A percentile compares a stretch with the other conserved stretches of the same genome.
phyloP scores from a whole-genome alignment of 805 yeast species.

The Kuraishia capsulata region DNA sequence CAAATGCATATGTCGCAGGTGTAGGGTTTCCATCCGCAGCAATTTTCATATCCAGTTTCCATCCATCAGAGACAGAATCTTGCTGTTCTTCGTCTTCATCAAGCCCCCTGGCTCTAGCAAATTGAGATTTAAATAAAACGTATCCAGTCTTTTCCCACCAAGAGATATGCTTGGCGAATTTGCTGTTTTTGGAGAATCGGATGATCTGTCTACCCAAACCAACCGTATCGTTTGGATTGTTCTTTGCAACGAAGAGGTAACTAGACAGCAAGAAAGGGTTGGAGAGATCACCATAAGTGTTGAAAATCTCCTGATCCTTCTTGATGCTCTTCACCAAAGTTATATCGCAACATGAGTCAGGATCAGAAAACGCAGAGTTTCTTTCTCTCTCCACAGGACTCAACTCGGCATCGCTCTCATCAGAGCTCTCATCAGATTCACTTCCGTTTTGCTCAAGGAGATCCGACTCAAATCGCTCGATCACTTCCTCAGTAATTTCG shows the following conservation, averaged over 20 bases:
- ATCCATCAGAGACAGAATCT: slow-evolving; percentile 22
- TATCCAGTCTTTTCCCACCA: slow-evolving; percentile 45
- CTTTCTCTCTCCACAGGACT: slow-evolving; percentile 19
- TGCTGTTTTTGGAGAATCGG: slow-evolving; percentile 19
- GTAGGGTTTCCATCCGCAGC: slow-evolving; percentile 34
- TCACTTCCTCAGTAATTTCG: slow-evolving; percentile 23
- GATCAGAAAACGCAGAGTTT: slow-evolving; percentile 14
- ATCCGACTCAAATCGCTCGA: slow-evolving; percentile 20
- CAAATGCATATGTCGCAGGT: slow-evolving; percentile 31
- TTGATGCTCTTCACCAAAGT: slow-evolving; percentile 33
- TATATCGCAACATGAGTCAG: slow-evolving; percentile 66
- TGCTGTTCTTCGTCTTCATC: slow-evolving; percentile 17
- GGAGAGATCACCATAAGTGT: slow-evolving; percentile 71
- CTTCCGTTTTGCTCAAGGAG: slow-evolving; percentile 13
- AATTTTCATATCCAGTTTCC: slow-evolving; percentile 36
- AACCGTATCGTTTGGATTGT: slow-evolving; percentile 47
- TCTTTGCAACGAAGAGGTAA: slow-evolving; percentile 64
- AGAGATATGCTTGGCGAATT: slow-evolving; percentile 25
- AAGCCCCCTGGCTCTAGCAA: slow-evolving; percentile 8
- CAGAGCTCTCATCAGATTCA: slow-evolving; percentile 13
- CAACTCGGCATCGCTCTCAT: slow-evolving; percentile 12
- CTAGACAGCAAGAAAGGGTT: slow-evolving; percentile 60
- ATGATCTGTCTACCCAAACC: slow-evolving; percentile 45
- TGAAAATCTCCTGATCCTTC: slow-evolving; percentile 57
- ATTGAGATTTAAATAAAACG: slow-evolving; percentile 17